These are phyloP conservation scores for Stenogyne calaminthoides DNA, from an alignment of 305 asterid genomes.

Conservation along the genomic window DNA sequence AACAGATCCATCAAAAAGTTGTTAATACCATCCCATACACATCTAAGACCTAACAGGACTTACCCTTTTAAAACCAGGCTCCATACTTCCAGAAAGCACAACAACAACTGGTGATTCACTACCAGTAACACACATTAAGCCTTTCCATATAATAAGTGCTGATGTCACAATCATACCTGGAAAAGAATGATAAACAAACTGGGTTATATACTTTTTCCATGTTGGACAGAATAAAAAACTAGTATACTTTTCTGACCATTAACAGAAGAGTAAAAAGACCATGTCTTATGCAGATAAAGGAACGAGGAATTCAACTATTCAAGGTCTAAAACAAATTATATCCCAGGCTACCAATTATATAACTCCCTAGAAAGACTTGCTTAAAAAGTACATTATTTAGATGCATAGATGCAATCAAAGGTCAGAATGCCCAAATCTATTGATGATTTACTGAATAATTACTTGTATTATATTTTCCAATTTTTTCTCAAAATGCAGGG, in stretches of 20 bases:
- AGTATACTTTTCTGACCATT: neutral
- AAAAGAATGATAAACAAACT: slow-evolving; percentile 14
- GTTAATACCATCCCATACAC: slow-evolving; percentile 17
- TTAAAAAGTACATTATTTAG: neutral
- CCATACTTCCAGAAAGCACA: slow-evolving; percentile 99
- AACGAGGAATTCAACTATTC: neutral
- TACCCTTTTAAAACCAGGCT: slow-evolving; percentile 96
- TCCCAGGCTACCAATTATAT: neutral
- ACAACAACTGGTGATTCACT: slow-evolving; percentile 98
- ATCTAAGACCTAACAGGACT: slow-evolving; percentile 32
- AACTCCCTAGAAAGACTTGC: neutral
- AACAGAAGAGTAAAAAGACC: neutral
- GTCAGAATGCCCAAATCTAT: slow-evolving; percentile 8
- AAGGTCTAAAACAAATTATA: neutral
- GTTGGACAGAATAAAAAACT: neutral
- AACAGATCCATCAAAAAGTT: slow-evolving; percentile 10
- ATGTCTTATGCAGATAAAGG: neutral
- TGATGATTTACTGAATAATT: neutral
- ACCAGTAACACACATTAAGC: slow-evolving; percentile 86
- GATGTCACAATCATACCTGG: slow-evolving; percentile 96
- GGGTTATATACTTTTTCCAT: slow-evolving; percentile 3
- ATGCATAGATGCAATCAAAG: slow-evolving; percentile 13
- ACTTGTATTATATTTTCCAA: neutral
- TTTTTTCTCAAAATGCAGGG: neutral
- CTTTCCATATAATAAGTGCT: slow-evolving; percentile 96